Conservation (phyloP, 257 asterid species). For the Primulina huaijiensis region DNA sequence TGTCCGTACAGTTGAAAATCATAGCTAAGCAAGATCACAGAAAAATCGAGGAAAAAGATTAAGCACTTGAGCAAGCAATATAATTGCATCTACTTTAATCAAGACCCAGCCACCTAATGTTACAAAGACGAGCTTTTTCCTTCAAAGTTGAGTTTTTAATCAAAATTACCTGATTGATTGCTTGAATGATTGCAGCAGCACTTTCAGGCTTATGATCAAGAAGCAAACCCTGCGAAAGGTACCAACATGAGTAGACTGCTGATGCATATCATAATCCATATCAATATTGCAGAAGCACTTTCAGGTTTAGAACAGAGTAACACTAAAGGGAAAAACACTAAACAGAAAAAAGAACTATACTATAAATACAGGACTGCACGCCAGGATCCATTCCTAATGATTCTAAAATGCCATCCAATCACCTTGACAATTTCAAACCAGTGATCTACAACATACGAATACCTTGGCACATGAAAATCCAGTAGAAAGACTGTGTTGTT, state of each 20-base stretch:
- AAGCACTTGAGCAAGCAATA: not conserved
- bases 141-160: not conserved
- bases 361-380: not conserved
- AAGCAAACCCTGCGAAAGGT: slow-evolving; percentile 61
- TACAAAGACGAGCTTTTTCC: not conserved
- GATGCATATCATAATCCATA: too few relatives aligned
- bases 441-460: slow-evolving; percentile 21
- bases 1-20: not conserved
- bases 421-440: slow-evolving; percentile 11
- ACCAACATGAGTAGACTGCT: slow-evolving; percentile 11
- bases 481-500: slow-evolving; percentile 66
- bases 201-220: slow-evolving; percentile 67
- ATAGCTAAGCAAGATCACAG: not conserved
- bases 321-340: not conserved
- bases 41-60: not conserved
- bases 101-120: not conserved
- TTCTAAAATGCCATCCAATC: slow-evolving; percentile 14
- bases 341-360: slow-evolving; percentile 7
- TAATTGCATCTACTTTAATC: not conserved
- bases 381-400: slow-evolving; percentile 3
- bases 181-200: slow-evolving; percentile 75
- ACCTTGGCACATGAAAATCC: slow-evolving; percentile 98
- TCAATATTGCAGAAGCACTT: too few relatives aligned
- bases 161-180: slow-evolving; percentile 56
- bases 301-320: slow-evolving; percentile 2